Conservation (phyloP, 164 flowering plant species). For the Magnolia kwangsiensis region DNA sequence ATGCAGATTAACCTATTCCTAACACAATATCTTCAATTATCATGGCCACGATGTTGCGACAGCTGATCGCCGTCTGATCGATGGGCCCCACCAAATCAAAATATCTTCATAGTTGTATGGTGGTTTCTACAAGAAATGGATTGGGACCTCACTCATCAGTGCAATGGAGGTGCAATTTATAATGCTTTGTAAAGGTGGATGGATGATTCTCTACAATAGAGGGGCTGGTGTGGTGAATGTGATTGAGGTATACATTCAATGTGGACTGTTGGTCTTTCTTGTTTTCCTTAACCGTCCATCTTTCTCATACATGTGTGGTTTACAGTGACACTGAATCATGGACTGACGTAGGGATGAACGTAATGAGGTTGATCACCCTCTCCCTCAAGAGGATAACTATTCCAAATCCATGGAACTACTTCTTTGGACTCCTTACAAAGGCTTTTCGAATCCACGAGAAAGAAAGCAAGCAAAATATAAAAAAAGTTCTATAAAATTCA, state of each 20-base stretch:
- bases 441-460: no score
- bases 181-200: background rate
- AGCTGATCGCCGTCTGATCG: background rate
- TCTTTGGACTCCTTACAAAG: no score
- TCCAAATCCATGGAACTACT: no score
- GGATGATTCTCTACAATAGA: no score
- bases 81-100: background rate
- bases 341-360: no score
- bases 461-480: no score
- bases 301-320: background rate
- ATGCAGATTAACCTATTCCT: conserved; percentile 17
- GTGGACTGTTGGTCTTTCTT: background rate
- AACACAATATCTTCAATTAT: background rate
- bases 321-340: background rate
- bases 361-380: no score
- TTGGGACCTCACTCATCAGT: background rate
- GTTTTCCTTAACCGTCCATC: background rate
- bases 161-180: background rate
- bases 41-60: background rate
- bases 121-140: background rate
- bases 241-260: no score
- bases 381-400: no score
- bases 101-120: background rate
- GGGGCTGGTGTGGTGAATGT: no score
- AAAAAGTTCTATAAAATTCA: no score